Conservation (phyloP, 2,329 filamentous ascomycete species). For the Amauroascus niger region DNA sequence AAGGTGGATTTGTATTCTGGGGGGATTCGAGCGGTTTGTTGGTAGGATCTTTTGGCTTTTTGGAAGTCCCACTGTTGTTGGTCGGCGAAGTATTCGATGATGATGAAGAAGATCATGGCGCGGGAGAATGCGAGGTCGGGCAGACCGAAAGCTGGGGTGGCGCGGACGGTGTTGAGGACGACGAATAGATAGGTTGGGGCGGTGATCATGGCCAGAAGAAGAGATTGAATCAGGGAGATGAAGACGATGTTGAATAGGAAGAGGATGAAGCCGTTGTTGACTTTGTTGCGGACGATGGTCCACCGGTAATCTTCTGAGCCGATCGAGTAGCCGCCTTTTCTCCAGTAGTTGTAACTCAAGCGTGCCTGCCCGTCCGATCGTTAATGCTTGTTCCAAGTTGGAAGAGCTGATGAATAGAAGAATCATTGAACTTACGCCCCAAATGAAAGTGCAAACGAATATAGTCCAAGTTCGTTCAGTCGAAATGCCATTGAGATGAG, state of each 20-base stretch:
- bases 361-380: constrained; percentile 48
- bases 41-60: constrained; percentile 66
- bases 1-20: constrained; percentile 42
- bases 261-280: constrained; percentile 65
- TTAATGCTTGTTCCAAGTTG: neutral
- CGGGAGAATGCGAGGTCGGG: constrained; percentile 52
- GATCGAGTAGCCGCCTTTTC: constrained; percentile 79
- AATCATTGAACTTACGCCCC: constrained; percentile 57
- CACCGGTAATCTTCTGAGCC: constrained; percentile 95
- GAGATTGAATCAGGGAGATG: constrained; percentile 72
- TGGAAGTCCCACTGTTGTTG: constrained; percentile 92
- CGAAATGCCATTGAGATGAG: constrained; percentile 61
- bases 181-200: constrained; percentile 71
- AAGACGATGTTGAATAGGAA: constrained; percentile 83
- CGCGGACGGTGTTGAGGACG: constrained; percentile 56
- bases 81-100: constrained; percentile 73
- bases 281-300: constrained; percentile 59
- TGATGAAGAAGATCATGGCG: constrained; percentile 46
- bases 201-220: constrained; percentile 69
- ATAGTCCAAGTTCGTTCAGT: constrained; percentile 63
- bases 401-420: neutral
- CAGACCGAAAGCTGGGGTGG: constrained; percentile 43
- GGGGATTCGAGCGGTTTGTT: constrained; percentile 61
- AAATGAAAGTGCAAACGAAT: constrained; percentile 59
- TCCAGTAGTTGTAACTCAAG: constrained; percentile 93